Evolutionary conservation across 1,139 yeast genomes (phyloP).

Genomic region (Blastobotrys aristatus): DNA sequence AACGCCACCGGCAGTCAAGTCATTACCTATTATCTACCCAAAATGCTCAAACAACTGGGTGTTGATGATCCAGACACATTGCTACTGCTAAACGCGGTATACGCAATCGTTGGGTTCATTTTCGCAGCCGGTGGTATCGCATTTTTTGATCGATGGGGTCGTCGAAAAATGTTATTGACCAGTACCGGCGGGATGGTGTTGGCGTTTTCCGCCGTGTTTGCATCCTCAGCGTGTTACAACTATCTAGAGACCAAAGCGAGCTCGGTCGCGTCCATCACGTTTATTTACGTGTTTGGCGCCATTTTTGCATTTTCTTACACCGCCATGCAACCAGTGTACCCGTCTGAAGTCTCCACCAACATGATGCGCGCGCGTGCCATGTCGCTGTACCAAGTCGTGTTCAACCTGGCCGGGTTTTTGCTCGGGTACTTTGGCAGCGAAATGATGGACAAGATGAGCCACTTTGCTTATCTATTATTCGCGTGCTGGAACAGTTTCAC

Average conservation of each 20-base stretch:
- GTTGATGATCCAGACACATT: constrained; percentile 12
- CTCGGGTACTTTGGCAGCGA: constrained; percentile 14
- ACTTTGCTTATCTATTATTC: constrained; percentile 46
- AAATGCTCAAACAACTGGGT: constrained; percentile 17
- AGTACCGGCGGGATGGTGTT: constrained; percentile 16
- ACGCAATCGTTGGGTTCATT: constrained; percentile 18
- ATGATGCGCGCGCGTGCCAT: constrained; percentile 36
- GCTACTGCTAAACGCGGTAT: constrained; percentile 19
- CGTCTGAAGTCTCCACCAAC: constrained; percentile 38
- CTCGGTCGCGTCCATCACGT: constrained; percentile 20
- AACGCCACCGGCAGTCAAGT: constrained; percentile 18
- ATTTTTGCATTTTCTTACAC: constrained; percentile 27
- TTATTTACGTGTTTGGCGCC: constrained; percentile 38
- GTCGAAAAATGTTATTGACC: constrained; percentile 20
- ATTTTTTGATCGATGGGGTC: constrained; percentile 19
- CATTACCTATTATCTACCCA: constrained; percentile 16
- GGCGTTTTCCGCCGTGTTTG: constrained; percentile 18
- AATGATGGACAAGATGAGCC: constrained; percentile 15
- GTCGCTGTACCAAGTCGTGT: constrained; percentile 19
- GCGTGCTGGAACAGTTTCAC: constrained; percentile 23
- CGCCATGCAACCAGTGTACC: constrained; percentile 31
- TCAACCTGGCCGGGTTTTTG: constrained; percentile 16
- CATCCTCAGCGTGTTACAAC: constrained; percentile 17
- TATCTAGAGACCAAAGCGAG: constrained; percentile 12
- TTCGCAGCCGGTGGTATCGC: constrained; percentile 19